Conservation (phyloP, 352 stramenopile species). For the Aphanomyces invadans region DNA sequence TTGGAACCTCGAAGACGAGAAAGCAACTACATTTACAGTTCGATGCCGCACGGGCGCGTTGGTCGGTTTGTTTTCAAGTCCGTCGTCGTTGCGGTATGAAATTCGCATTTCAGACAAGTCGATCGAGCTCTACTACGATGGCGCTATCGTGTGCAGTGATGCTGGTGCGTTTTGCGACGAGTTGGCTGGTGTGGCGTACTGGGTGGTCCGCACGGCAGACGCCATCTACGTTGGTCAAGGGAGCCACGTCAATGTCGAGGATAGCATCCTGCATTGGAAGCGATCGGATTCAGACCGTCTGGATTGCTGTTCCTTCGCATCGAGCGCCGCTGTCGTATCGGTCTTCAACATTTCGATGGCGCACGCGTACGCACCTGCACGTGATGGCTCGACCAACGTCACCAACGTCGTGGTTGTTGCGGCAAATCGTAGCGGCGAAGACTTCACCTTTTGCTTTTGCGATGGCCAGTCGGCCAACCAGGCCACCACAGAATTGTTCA, state of each 20-base stretch:
- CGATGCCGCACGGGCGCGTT: not conserved
- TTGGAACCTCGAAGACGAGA: not conserved
- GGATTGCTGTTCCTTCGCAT: not conserved
- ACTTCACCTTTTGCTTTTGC: slow-evolving; percentile 21
- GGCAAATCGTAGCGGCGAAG: too few relatives aligned
- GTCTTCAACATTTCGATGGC: not conserved
- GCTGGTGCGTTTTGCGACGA: slow-evolving; percentile 10
- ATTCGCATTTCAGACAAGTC: not conserved
- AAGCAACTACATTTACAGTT: not conserved
- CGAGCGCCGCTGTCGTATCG: not conserved
- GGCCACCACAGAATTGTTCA: not conserved
- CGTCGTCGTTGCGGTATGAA: not conserved
- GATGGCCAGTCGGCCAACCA: not conserved
- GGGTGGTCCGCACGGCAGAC: not conserved
- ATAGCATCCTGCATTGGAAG: not conserved
- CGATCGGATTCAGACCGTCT: not conserved
- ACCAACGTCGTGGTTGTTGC: too few relatives aligned
- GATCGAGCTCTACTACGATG: not conserved
- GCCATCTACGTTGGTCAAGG: not conserved
- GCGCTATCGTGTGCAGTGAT: not conserved
- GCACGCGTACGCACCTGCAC: too few relatives aligned
- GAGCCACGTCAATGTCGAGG: not conserved
- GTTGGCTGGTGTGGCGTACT: not conserved
- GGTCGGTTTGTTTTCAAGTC: not conserved
- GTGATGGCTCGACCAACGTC: too few relatives aligned